Percentiles rank a stretch among this genome's conserved stretches.
Conservation (phyloP, 371 early-diverging fungal genomes). For the Basidiobolus meristosporus region DNA sequence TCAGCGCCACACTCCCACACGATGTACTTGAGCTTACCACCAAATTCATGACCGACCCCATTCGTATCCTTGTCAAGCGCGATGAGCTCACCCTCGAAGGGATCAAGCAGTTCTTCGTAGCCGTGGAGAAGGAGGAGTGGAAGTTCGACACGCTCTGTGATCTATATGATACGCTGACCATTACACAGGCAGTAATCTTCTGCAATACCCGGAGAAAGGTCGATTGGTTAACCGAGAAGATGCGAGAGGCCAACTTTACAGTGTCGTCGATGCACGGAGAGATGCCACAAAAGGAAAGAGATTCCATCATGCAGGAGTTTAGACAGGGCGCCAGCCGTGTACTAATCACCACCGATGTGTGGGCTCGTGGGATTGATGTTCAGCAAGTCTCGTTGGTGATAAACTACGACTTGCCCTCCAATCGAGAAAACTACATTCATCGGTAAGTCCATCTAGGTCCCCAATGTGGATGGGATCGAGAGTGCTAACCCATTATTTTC, state of each 20-base stretch:
- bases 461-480: not conserved
- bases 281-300: constrained; percentile 83
- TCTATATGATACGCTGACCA: constrained; percentile 86
- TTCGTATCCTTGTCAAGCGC: constrained; percentile 97
- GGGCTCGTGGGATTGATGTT: constrained; percentile 96
- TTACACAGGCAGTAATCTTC: constrained; percentile 98
- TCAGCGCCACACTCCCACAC: constrained; percentile 93
- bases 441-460: constrained; percentile 20
- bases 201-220: constrained; percentile 97
- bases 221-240: constrained; percentile 91
- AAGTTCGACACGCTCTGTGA: constrained; percentile 93
- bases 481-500: too few species aligned
- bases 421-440: constrained; percentile 87
- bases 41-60: constrained; percentile 95
- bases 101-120: constrained; percentile 98
- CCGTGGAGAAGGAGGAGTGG: constrained; percentile 92
- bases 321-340: constrained; percentile 72
- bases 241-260: constrained; percentile 85
- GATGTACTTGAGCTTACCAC: constrained; percentile 95
- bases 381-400: constrained; percentile 91
- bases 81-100: constrained; percentile 99
- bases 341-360: constrained; percentile 86
- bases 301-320: constrained; percentile 84
- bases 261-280: constrained; percentile 98
- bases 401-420: constrained; percentile 91